A percentile compares a stretch with the other conserved stretches of the same genome.
Conservation (phyloP, 2,329 filamentous ascomycete genomes). For the Sporothrix curviconia region DNA sequence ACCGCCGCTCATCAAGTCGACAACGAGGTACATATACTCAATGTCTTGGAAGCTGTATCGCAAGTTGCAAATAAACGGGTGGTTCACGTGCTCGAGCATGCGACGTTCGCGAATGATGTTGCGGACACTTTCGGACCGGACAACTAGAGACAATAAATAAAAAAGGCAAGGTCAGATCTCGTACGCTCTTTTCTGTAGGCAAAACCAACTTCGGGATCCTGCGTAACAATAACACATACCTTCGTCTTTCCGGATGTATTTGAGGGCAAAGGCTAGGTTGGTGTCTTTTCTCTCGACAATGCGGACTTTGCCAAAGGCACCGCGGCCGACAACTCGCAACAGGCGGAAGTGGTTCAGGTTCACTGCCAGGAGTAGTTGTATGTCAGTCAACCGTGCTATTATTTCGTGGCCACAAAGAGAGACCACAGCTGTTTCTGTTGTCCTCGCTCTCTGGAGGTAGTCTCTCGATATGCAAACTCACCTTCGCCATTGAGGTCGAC, state of each 20-base stretch:
- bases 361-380: conserved; percentile 46
- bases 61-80: conserved; percentile 96
- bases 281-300: conserved; percentile 98
- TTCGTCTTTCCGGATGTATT: conserved; percentile 99
- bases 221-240: conserved; percentile 44
- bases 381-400: neutral
- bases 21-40: conserved; percentile 97
- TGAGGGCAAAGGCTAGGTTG: conserved; percentile 85
- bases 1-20: conserved; percentile 96
- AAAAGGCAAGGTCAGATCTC: neutral
- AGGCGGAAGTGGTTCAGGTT: conserved; percentile 97
- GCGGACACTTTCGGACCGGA: conserved; percentile 92
- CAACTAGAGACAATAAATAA: conserved; percentile 52
- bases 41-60: conserved; percentile 99
- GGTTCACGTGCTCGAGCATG: conserved; percentile 97
- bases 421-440: too few relatives aligned
- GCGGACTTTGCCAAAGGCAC: conserved; percentile 96
- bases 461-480: conserved; percentile 37
- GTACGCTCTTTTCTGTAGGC: neutral
- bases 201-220: too few relatives aligned
- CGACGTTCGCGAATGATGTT: conserved; percentile 96
- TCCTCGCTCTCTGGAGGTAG: too few relatives aligned
- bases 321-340: conserved; percentile 90
- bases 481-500: conserved; percentile 90
- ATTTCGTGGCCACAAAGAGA: neutral